These are phyloP conservation scores for Clonostachys rhizophaga DNA, from an alignment of 2,329 filamentous ascomycete genomes.

Conservation along the genomic window DNA sequence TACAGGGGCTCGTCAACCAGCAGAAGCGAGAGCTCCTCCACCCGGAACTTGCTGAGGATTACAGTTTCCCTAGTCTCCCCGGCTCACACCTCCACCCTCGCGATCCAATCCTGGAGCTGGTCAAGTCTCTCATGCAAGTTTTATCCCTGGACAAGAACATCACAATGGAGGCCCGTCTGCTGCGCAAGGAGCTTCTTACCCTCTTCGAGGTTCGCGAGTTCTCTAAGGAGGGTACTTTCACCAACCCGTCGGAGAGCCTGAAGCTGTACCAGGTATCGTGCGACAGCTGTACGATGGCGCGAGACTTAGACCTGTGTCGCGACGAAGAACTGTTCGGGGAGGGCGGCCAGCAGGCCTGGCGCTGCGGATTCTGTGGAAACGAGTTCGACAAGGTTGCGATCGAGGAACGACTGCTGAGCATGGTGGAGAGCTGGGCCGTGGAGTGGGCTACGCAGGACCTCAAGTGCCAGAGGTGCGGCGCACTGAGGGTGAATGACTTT, in stretches of 20 bases:
- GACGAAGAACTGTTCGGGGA: conserved; percentile 69
- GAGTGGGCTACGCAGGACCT: conserved; percentile 89
- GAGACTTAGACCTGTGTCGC: conserved; percentile 88
- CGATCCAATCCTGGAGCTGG: conserved; percentile 83
- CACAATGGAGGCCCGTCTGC: conserved; percentile 77
- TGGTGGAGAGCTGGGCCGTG: conserved; percentile 69
- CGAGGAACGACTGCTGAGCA: conserved; percentile 76
- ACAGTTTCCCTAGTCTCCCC: conserved; percentile 77
- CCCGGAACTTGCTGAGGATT: conserved; percentile 81
- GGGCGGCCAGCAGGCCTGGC: conserved; percentile 50
- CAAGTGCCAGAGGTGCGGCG: conserved; percentile 68
- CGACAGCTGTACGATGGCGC: conserved; percentile 82
- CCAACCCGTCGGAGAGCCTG: conserved; percentile 76
- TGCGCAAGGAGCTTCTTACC: conserved; percentile 83
- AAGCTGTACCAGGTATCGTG: conserved; percentile 75
- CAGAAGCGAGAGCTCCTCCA: conserved; percentile 89
- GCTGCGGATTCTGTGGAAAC: conserved; percentile 69
- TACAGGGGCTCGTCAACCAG: conserved; percentile 73
- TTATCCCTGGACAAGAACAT: conserved; percentile 88
- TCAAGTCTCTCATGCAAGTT: conserved; percentile 91
- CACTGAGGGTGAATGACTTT: conserved; percentile 83
- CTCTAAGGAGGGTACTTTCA: conserved; percentile 78
- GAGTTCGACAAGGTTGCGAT: conserved; percentile 75
- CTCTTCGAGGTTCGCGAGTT: conserved; percentile 96
- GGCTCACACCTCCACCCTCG: conserved; percentile 50